These are phyloP conservation scores for Plenodomus tracheiphilus DNA, from an alignment of 2,329 filamentous ascomycete genomes.

Conservation along the genomic window DNA sequence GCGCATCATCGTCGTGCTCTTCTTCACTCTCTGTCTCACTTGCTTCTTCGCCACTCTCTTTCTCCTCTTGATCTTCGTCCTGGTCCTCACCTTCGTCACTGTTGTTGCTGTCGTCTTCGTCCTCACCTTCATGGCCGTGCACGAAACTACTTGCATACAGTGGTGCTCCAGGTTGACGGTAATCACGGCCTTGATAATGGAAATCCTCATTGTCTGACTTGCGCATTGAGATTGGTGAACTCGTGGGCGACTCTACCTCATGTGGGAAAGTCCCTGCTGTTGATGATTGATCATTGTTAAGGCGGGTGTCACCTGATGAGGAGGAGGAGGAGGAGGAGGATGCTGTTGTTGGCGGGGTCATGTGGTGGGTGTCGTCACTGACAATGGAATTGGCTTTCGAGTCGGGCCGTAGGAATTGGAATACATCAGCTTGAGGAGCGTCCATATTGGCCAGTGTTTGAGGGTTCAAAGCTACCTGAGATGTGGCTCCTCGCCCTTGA, in stretches of 20 bases:
- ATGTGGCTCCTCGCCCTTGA: slow-evolving; percentile 23
- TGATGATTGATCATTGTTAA: slow-evolving; percentile 24
- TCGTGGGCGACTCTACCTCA: slow-evolving; percentile 28
- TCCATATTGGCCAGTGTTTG: slow-evolving; percentile 22
- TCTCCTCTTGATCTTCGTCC: slow-evolving; percentile 14
- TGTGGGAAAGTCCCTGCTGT: slow-evolving; percentile 22
- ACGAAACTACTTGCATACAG: slow-evolving; percentile 40
- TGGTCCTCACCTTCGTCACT: slow-evolving; percentile 12
- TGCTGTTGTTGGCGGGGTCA: slow-evolving; percentile 22
- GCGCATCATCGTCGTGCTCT: slow-evolving; percentile 20
- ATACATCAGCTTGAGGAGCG: slow-evolving; percentile 27
- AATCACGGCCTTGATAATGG: slow-evolving; percentile 14
- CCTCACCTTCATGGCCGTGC: slow-evolving; percentile 23
- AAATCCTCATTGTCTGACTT: slow-evolving; percentile 12
- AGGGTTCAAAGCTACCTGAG: slow-evolving; percentile 12
- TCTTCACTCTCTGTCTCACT: slow-evolving; percentile 16
- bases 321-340: slow-evolving; percentile 26
- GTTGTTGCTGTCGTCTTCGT: slow-evolving; percentile 11
- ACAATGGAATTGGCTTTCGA: slow-evolving; percentile 12
- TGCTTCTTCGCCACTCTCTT: slow-evolving; percentile 11
- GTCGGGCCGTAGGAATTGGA: slow-evolving; percentile 30
- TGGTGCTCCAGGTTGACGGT: slow-evolving; percentile 31
- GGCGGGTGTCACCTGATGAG: slow-evolving; percentile 20
- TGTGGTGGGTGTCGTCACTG: slow-evolving; percentile 10
- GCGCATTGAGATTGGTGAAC: slow-evolving; percentile 33